A percentile compares a stretch with the other conserved stretches of the same genome.
phyloP scores from a whole-genome alignment of 2,329 filamentous ascomycete species.

The Paradendryphiella salina region DNA sequence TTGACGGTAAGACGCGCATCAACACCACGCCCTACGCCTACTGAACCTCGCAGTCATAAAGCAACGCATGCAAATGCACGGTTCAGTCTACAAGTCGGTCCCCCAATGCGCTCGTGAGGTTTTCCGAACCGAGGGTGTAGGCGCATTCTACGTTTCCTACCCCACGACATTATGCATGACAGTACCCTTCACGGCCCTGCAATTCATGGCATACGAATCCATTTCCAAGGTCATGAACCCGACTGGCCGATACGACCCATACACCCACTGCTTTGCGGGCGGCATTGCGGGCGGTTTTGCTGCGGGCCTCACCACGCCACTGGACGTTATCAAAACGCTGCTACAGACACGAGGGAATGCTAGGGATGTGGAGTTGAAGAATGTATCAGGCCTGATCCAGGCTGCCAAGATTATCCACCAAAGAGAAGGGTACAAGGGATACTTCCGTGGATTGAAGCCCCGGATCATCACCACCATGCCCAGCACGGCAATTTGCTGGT shows the following conservation, averaged over 20 bases:
- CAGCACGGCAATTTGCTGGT: slow-evolving; percentile 99
- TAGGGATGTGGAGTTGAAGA: slow-evolving; percentile 75
- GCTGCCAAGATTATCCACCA: slow-evolving; percentile 80
- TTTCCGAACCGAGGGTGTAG: slow-evolving; percentile 82
- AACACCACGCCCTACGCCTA: neutral
- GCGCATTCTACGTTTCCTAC: slow-evolving; percentile 97
- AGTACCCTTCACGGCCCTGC: slow-evolving; percentile 93
- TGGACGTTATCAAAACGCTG: slow-evolving; percentile 98
- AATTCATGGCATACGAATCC: slow-evolving; percentile 97
- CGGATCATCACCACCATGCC: slow-evolving; percentile 96
- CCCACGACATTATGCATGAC: slow-evolving; percentile 98
- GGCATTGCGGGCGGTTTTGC: slow-evolving; percentile 91
- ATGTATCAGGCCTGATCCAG: slow-evolving; percentile 78
- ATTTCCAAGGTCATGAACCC: slow-evolving; percentile 94
- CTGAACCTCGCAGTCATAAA: slow-evolving; percentile 76
- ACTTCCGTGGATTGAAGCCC: slow-evolving; percentile 90
- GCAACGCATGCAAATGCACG: slow-evolving; percentile 97
- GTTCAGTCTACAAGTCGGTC: slow-evolving; percentile 89
- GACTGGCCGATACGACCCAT: slow-evolving; percentile 79
- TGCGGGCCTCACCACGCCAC: slow-evolving; percentile 88
- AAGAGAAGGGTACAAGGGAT: slow-evolving; percentile 81
- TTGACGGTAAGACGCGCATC: slow-evolving; percentile 72
- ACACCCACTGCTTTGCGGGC: slow-evolving; percentile 91
- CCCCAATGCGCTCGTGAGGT: slow-evolving; percentile 84
- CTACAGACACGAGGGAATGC: slow-evolving; percentile 89